Evolutionary conservation across 257 asterid genomes (phyloP).

Genomic region (Paulownia fortunei): DNA sequence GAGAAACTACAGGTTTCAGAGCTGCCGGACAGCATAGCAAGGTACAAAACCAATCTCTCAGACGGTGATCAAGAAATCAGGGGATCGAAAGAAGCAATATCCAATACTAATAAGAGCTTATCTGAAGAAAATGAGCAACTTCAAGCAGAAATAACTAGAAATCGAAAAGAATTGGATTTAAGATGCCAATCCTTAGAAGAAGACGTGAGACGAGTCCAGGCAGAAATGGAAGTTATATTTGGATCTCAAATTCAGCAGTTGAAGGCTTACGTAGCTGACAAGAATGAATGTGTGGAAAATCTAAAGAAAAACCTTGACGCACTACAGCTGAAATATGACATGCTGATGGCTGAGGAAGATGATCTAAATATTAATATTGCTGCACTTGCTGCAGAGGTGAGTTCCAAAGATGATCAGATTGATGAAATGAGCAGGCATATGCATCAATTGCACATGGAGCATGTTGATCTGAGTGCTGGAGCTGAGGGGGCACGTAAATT

Average conservation of each 20-base stretch:
- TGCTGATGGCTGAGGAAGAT: constrained; percentile 45
- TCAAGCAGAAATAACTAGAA: constrained; percentile 50
- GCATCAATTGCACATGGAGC: constrained; percentile 69
- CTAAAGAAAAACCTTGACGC: constrained; percentile 43
- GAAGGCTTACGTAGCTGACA: constrained; percentile 43
- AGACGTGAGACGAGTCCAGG: constrained; percentile 55
- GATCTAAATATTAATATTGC: constrained; percentile 42
- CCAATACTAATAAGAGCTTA: constrained; percentile 56
- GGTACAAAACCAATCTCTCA: constrained; percentile 57
- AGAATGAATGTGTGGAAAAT: constrained; percentile 38
- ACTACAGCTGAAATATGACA: constrained; percentile 34
- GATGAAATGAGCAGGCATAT: constrained; percentile 64
- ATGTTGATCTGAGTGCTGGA: constrained; percentile 47
- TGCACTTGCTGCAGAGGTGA: constrained; percentile 37
- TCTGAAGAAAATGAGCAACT: constrained; percentile 62
- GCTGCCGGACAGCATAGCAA: constrained; percentile 55
- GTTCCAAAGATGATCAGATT: constrained; percentile 52
- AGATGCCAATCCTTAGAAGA: constrained; percentile 67
- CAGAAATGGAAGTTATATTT: constrained; percentile 47
- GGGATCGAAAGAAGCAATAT: constrained; percentile 53
- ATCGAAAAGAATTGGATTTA: constrained; percentile 53
- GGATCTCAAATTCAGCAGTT: constrained; percentile 49
- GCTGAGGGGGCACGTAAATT: constrained; percentile 51
- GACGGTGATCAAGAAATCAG: constrained; percentile 68
- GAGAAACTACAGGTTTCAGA: constrained; percentile 60